Base-by-base conservation (phyloP, 768 basidiomycete genomes). In the Boletus vermiculosoides region DNA sequence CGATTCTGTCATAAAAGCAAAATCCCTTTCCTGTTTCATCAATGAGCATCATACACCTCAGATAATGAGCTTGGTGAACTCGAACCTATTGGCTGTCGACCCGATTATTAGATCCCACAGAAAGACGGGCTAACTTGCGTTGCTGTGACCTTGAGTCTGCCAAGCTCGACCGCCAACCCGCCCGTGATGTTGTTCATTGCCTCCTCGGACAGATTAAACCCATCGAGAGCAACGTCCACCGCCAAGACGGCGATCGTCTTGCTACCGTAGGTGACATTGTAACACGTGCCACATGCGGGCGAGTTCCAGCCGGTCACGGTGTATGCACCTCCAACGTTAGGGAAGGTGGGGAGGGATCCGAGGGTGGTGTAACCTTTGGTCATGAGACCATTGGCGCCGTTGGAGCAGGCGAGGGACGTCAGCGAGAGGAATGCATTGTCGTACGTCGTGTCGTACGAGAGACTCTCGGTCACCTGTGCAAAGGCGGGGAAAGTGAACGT, bases 161-260 rank as follows among this genome's bases (percentile, higher is more conserved):
- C 86, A 25, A 81, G 64, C 36, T 75, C 63, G 41, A 67, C 73
- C 0, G 78, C 85, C 61, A 80, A 70, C 36, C 73, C 75, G 47
- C 73, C 70, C 12, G 84, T 86, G 57, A 86, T 66, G 15, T 61
- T 63, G 57, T 85, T 78, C 82, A 86, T 81, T n/a, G 84, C 83
- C 22, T 63, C 69, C 59, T 77, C 62, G 0, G 82, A 77, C 30
- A 85, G 66, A 55, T 80, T 82, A 61, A 82, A 84, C 8, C 76
- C 78, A 0, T 59, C 58, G 3, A 5, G 28, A 11, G 63, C 59
- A 18, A 47, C 46, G 40, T 74, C 75, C 11, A 76, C 63, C 6
- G 72, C 74, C 52, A 71, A 54, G 5, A 67, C 47, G 15, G 20
- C 2, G 40, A 76, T 40, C 2, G 60, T 65, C 5, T 4, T 61